phyloP scores from a whole-genome alignment of 306 rosid species.

The Pterocarpus macrocarpus region DNA sequence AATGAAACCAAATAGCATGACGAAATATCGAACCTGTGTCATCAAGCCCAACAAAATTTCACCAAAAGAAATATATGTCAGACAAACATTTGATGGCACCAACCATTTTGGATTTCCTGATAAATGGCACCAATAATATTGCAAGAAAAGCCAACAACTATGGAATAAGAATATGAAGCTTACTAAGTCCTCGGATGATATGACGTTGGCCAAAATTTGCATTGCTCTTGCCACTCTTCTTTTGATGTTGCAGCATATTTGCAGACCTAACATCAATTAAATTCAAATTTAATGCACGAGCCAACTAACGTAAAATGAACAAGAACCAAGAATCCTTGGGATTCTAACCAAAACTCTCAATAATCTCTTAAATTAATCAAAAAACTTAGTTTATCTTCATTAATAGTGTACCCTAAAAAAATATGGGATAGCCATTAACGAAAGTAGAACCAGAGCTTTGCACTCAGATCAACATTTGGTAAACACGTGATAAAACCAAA shows the following conservation, averaged over 20 bases:
- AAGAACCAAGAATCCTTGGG: neutral
- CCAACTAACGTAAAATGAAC: slow-evolving; percentile 4
- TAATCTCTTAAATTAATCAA: slow-evolving; percentile 9
- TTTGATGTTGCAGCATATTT: slow-evolving; percentile 81
- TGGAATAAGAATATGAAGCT: slow-evolving; percentile 40
- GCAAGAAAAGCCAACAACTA: slow-evolving; percentile 15
- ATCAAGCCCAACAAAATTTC: neutral
- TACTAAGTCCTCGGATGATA: slow-evolving; percentile 94
- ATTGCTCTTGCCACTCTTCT: slow-evolving; percentile 98
- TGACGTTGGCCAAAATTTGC: slow-evolving; percentile 98
- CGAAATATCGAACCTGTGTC: slow-evolving; percentile 1
- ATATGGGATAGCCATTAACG: slow-evolving; percentile 1
- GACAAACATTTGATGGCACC: neutral
- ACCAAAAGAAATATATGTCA: neutral
- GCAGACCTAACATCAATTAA: slow-evolving; percentile 67
- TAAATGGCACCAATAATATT: neutral
- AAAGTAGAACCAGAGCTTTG: neutral
- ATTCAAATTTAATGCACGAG: slow-evolving; percentile 29
- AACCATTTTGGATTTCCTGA: slow-evolving; percentile 17
- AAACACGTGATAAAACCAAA: slow-evolving; percentile 17
- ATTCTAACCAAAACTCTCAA: slow-evolving; percentile 32
- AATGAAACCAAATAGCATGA: slow-evolving; percentile 2
- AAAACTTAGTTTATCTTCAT: slow-evolving; percentile 17
- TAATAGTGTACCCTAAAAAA: slow-evolving; percentile 10
- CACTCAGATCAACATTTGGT: slow-evolving; percentile 22